phyloP scores from a whole-genome alignment of 345 rosid species.

The Euphorbia pulcherrima region DNA sequence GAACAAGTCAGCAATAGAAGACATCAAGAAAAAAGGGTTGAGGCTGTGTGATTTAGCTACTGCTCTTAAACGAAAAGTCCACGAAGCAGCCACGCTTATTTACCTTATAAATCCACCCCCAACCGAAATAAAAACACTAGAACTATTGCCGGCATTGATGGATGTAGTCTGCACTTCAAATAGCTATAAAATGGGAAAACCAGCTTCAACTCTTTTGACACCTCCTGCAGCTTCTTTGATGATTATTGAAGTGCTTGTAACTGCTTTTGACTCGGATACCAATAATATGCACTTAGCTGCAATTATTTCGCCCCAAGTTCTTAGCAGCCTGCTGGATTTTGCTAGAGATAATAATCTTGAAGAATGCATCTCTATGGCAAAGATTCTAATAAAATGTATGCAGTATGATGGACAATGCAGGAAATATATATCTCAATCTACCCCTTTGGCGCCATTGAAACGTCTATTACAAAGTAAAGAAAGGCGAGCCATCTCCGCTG shows the following conservation, averaged over 20 bases:
- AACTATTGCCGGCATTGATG: slow-evolving; percentile 71
- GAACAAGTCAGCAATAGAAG: slow-evolving; percentile 51
- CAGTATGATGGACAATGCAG: slow-evolving; percentile 80
- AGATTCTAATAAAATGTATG: slow-evolving; percentile 75
- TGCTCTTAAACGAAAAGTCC: slow-evolving; percentile 69
- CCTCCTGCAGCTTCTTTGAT: slow-evolving; percentile 83
- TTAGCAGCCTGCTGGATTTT: slow-evolving; percentile 56
- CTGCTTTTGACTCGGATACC: slow-evolving; percentile 73
- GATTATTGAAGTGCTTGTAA: slow-evolving; percentile 78
- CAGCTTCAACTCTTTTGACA: slow-evolving; percentile 42
- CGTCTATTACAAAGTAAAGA: slow-evolving; percentile 50
- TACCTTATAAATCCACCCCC: slow-evolving; percentile 81
- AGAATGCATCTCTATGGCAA: slow-evolving; percentile 61
- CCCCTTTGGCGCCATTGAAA: slow-evolving; percentile 59
- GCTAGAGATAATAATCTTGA: slow-evolving; percentile 46
- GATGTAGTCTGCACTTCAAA: slow-evolving; percentile 61
- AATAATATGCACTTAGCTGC: slow-evolving; percentile 65
- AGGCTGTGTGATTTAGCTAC: slow-evolving; percentile 54
- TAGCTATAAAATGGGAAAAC: slow-evolving; percentile 25
- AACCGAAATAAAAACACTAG: slow-evolving; percentile 68
- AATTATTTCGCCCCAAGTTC: slow-evolving; percentile 64
- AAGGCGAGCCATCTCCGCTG: slow-evolving; percentile 44
- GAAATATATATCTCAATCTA: slow-evolving; percentile 43
- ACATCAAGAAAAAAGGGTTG: slow-evolving; percentile 69
- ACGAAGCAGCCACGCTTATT: slow-evolving; percentile 75